phyloP scores from a whole-genome alignment of 352 stramenopile genomes.

The Proteromonas lacertae region DNA sequence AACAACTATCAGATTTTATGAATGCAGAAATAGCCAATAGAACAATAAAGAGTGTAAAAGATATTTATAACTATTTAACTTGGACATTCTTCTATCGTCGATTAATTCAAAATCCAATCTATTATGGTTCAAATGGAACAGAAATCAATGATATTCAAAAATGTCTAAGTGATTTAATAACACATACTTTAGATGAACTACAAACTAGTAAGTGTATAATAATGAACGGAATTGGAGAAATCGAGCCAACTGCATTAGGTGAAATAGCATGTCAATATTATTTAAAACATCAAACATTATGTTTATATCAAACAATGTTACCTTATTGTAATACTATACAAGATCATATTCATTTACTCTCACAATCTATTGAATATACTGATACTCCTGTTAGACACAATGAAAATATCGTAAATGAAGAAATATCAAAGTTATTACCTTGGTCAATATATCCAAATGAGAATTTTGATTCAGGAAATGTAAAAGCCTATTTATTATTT shows the following conservation, averaged over 20 bases:
- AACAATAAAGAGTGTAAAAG: slow-evolving; percentile 27
- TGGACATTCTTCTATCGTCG: slow-evolving; percentile 87
- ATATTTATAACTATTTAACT: slow-evolving; percentile 70
- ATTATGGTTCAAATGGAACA: slow-evolving; percentile 43
- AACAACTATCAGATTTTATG: slow-evolving; percentile 61
- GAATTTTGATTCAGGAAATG: slow-evolving; percentile 10
- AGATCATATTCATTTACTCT: slow-evolving; percentile 6
- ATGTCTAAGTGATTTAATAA: slow-evolving; percentile 42
- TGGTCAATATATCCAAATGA: slow-evolving; percentile 3
- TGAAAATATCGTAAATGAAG: slow-evolving; percentile 59
- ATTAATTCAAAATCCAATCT: slow-evolving; percentile 70
- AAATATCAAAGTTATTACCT: slow-evolving; percentile 22
- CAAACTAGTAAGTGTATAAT: slow-evolving; percentile 38
- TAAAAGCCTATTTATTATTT: slow-evolving; percentile 26
- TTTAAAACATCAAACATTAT: slow-evolving; percentile 29
- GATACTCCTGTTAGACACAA: slow-evolving; percentile 83
- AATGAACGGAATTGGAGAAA: slow-evolving; percentile 11
- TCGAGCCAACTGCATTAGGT: slow-evolving; percentile 35
- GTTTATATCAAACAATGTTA: neutral
- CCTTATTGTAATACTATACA: too few relatives aligned
- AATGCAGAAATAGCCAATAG: slow-evolving; percentile 77
- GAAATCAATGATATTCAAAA: slow-evolving; percentile 14
- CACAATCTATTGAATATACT: slow-evolving; percentile 42
- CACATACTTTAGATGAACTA: slow-evolving; percentile 30
- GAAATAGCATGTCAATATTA: slow-evolving; percentile 77